A percentile compares a stretch with the other conserved stretches of the same genome.
These are phyloP conservation scores for Phaeodactylum tricornutum DNA, from an alignment of 108 stramenopile species.

Conservation along the genomic window DNA sequence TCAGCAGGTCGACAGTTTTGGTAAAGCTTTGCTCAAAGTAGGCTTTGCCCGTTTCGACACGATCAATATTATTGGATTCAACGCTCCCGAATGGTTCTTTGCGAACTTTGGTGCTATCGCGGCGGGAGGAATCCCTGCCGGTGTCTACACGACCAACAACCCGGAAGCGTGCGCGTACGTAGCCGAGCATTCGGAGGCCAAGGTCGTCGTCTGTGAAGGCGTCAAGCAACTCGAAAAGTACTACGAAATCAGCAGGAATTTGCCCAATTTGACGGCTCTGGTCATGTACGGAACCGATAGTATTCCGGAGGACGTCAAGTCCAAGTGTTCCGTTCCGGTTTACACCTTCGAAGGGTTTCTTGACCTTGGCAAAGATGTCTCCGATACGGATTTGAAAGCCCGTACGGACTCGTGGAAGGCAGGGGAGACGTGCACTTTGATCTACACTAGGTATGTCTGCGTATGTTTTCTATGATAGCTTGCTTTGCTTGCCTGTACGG, in stretches of 20 bases:
- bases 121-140: constrained; percentile 49
- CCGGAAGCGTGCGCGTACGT: constrained; percentile 60
- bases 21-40: constrained; percentile 49
- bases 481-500: no score
- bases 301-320: constrained; percentile 6
- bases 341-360: constrained; percentile 23
- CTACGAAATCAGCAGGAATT: constrained; percentile 14
- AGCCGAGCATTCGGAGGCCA: constrained; percentile 49
- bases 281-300: constrained; percentile 36
- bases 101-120: constrained; percentile 48
- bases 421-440: constrained; percentile 24
- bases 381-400: constrained; percentile 8
- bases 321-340: constrained; percentile 13
- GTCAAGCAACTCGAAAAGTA: constrained; percentile 53
- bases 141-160: constrained; percentile 50
- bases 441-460: no score
- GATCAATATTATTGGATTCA: constrained; percentile 72
- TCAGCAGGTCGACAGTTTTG: constrained; percentile 23
- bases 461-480: no score
- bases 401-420: constrained; percentile 8
- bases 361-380: constrained; percentile 10
- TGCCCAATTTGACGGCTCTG: constrained; percentile 50
- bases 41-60: constrained; percentile 44
- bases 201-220: constrained; percentile 54
- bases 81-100: constrained; percentile 48